Conservation (phyloP, 129 eudicot genomes). For the Tanacetum coccineum region DNA sequence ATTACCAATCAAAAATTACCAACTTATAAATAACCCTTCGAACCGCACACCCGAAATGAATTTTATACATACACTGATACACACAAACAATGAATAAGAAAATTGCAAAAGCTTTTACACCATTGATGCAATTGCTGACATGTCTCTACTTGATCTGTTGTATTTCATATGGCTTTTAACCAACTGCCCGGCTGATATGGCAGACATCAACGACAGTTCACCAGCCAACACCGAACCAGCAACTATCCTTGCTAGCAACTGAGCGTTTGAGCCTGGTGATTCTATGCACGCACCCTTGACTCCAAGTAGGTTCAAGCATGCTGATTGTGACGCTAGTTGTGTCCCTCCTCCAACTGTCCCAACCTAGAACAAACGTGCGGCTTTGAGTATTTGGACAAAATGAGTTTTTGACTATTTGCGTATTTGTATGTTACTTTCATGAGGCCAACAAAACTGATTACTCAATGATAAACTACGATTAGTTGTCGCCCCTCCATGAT, state of each 20-base stretch:
- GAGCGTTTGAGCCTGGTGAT: slow-evolving; percentile 59
- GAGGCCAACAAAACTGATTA: too few species aligned
- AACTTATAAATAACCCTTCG: slow-evolving; percentile 15
- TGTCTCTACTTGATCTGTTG: slow-evolving; percentile 65
- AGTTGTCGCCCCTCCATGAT: too few species aligned
- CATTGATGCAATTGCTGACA: slow-evolving; percentile 28
- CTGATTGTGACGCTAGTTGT: slow-evolving; percentile 68
- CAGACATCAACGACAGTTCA: slow-evolving; percentile 77
- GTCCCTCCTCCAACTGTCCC: slow-evolving; percentile 85
- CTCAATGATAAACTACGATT: too few species aligned
- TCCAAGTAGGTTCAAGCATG: slow-evolving; percentile 71
- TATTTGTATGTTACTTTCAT: too few species aligned
- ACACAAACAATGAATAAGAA: slow-evolving; percentile 15
- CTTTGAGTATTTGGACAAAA: too few species aligned
- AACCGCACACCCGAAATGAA: slow-evolving; percentile 1
- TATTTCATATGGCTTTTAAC: slow-evolving; percentile 82
- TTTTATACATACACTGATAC: slow-evolving; percentile 26
- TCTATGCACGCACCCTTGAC: slow-evolving; percentile 58
- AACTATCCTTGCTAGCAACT: slow-evolving; percentile 57
- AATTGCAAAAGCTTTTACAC: slow-evolving; percentile 21
- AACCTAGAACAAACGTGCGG: slow-evolving; percentile 31
- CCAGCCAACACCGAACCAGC: slow-evolving; percentile 78
- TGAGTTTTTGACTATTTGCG: too few species aligned
- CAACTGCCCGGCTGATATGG: slow-evolving; percentile 73
- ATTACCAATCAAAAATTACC: slow-evolving; percentile 14